Evolutionary conservation across 2,329 filamentous ascomycete genomes (phyloP).

Genomic region (Verticillium longisporum): DNA sequence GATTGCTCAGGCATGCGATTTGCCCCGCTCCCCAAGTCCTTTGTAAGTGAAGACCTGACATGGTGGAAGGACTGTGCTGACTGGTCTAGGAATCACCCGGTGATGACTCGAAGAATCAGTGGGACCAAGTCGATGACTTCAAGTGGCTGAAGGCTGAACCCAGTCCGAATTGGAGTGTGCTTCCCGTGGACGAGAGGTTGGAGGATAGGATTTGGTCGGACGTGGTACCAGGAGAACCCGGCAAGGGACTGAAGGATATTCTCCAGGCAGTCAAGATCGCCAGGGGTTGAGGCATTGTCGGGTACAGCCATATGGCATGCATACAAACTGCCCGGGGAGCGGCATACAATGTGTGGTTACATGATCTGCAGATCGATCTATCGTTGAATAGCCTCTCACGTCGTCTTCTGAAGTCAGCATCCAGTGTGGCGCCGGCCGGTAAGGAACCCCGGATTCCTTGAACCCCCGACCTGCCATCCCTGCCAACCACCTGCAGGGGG

Average conservation of each 20-base stretch:
- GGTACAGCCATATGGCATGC: no score
- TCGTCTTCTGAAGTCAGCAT: no score
- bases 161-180: constrained; percentile 80
- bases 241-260: constrained; percentile 58
- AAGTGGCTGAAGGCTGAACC: constrained; percentile 86
- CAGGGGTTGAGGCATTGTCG: not conserved
- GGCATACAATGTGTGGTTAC: no score
- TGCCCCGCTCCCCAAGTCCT: constrained; percentile 62
- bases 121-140: constrained; percentile 93
- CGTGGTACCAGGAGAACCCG: constrained; percentile 57
- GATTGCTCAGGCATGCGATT: constrained; percentile 76
- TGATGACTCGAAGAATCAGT: constrained; percentile 53
- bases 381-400: no score
- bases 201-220: constrained; percentile 61
- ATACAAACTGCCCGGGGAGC: no score
- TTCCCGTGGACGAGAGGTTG: constrained; percentile 55
- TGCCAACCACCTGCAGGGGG: no score
- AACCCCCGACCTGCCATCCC: no score
- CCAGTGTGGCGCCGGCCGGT: no score
- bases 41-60: constrained; percentile 48
- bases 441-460: no score
- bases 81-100: constrained; percentile 17
- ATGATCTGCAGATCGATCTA: no score
- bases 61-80: constrained; percentile 1
- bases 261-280: constrained; percentile 44